phyloP scores from a whole-genome alignment of 495 filamentous ascomycete species.

The Parathielavia hyrcaniae region DNA sequence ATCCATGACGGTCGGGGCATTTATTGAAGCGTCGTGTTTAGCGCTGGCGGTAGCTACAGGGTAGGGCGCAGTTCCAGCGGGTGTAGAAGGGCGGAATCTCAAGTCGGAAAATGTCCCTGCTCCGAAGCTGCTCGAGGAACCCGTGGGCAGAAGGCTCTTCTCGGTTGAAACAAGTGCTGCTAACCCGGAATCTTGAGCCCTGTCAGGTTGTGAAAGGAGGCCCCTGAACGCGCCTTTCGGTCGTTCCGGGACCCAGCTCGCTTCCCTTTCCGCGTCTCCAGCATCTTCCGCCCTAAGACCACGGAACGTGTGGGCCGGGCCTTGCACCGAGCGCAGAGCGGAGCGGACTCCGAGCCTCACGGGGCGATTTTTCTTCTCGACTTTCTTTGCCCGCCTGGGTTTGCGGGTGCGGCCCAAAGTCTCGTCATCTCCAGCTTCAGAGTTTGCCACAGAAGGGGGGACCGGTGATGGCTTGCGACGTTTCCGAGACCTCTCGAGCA shows the following conservation, averaged over 20 bases:
- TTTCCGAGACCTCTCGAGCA: constrained; percentile 23
- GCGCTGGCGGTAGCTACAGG: background rate
- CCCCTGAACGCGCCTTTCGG: background rate
- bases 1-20: background rate
- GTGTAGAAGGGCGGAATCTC: background rate
- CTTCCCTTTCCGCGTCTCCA: background rate
- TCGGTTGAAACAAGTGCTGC: background rate
- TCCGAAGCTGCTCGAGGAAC: background rate
- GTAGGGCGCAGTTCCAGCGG: background rate
- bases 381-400: constrained; percentile 11
- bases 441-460: constrained; percentile 22
- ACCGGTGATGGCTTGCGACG: constrained; percentile 24
- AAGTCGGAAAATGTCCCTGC: background rate
- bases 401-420: constrained; percentile 15
- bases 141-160: background rate
- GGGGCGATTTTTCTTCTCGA: background rate
- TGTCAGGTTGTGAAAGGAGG: background rate
- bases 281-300: constrained; percentile 1
- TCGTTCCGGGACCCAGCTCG: background rate
- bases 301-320: constrained; percentile 8
- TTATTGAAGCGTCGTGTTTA: background rate
- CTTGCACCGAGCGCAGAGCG: constrained; percentile 13
- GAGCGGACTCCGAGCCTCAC: constrained; percentile 5
- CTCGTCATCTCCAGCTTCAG: constrained; percentile 38
- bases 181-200: background rate